These are phyloP conservation scores for Aspergillus melleus DNA, from an alignment of 2,329 filamentous ascomycete genomes.

Conservation along the genomic window DNA sequence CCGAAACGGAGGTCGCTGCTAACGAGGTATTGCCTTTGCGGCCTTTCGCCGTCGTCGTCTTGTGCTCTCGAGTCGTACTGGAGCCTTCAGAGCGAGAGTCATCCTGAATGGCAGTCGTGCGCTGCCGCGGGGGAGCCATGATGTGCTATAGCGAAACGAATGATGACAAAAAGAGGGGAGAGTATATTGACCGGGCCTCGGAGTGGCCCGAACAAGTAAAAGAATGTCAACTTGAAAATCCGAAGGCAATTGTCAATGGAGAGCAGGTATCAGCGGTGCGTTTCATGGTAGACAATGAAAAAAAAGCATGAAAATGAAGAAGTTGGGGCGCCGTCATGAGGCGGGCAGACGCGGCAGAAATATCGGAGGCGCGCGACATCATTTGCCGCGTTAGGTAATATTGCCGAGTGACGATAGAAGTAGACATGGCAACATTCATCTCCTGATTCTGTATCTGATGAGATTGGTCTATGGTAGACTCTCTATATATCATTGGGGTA, in stretches of 20 bases:
- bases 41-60: slow-evolving; percentile 31
- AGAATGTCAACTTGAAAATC: not conserved
- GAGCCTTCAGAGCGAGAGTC: slow-evolving; percentile 52
- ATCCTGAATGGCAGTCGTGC: slow-evolving; percentile 40
- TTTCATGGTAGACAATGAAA: slow-evolving; percentile 5
- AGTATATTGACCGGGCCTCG: slow-evolving; percentile 3
- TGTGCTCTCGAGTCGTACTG: slow-evolving; percentile 42
- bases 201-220: not conserved
- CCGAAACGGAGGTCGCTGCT: slow-evolving; percentile 11
- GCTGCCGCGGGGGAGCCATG: slow-evolving; percentile 50
- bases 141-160: slow-evolving; percentile 11
- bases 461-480: too few relatives aligned
- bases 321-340: slow-evolving; percentile 14
- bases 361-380: slow-evolving; percentile 22
- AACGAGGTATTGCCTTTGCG: slow-evolving; percentile 27
- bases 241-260: not conserved
- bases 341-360: slow-evolving; percentile 37
- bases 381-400: slow-evolving; percentile 22
- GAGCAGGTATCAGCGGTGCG: not conserved
- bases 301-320: slow-evolving; percentile 10
- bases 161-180: not conserved
- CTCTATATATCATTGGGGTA: too few relatives aligned
- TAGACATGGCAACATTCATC: too few relatives aligned
- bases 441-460: too few relatives aligned
- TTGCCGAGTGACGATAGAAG: slow-evolving; percentile 4